Percentiles rank a stretch among this genome's conserved stretches.
phyloP scores from a whole-genome alignment of 805 yeast species.

The Yarrowia sp. region DNA sequence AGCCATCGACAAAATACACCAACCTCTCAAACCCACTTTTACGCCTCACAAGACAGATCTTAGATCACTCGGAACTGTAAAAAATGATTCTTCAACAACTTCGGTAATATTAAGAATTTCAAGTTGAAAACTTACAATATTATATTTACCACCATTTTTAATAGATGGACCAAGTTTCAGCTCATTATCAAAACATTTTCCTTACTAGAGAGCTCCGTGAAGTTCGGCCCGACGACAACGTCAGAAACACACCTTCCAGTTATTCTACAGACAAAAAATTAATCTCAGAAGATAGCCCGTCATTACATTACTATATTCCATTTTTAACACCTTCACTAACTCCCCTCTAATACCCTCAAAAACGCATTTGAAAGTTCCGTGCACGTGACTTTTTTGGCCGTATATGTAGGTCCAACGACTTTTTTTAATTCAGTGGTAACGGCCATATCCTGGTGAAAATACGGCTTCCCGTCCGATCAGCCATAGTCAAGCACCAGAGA shows the following conservation, averaged over 20 bases:
- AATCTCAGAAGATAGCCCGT: neutral
- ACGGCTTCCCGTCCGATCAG: constrained; percentile 15
- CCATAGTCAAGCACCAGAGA: constrained; percentile 13
- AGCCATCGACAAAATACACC: too few relatives aligned
- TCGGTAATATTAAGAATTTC: too few relatives aligned
- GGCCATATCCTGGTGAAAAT: constrained; percentile 13
- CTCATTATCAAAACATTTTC: neutral
- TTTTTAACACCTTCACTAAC: neutral
- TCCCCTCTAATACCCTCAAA: neutral
- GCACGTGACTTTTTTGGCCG: neutral
- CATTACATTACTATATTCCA: neutral
- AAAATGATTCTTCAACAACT: too few relatives aligned
- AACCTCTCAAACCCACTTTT: too few relatives aligned
- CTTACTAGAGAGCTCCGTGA: neutral
- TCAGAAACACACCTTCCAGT: neutral
- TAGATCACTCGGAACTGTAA: too few relatives aligned
- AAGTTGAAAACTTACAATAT: too few relatives aligned
- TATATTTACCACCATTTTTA: too few relatives aligned
- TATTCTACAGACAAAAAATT: neutral
- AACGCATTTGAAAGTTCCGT: neutral
- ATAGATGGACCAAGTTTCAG: too few relatives aligned
- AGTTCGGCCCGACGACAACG: neutral
- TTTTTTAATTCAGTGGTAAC: neutral
- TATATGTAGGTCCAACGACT: neutral
- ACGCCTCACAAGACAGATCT: too few relatives aligned